These are phyloP conservation scores for Crithidia thermophila DNA, from an alignment of 208 protist genomes.

Conservation along the genomic window DNA sequence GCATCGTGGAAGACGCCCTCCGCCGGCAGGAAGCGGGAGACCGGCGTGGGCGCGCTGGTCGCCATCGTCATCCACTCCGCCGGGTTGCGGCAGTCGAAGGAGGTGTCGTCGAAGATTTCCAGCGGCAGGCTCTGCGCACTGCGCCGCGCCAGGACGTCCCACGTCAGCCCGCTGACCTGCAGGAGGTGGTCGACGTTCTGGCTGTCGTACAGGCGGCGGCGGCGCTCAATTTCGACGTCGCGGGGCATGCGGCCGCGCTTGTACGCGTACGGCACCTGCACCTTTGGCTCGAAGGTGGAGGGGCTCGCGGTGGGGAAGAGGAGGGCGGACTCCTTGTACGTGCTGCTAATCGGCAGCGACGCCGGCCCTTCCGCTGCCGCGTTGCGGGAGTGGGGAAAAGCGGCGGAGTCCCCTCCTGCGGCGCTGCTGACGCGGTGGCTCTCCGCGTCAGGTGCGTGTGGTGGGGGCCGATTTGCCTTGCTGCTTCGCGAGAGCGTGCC, in stretches of 20 bases:
- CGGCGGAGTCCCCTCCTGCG: not conserved
- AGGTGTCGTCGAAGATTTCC: conserved; percentile 96
- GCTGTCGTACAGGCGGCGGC: conserved; percentile 91
- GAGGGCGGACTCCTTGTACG: conserved; percentile 78
- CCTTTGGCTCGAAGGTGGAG: conserved; percentile 95
- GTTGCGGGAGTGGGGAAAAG: too few species aligned
- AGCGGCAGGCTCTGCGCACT: conserved; percentile 85
- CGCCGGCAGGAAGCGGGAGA: conserved; percentile 79
- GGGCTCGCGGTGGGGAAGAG: conserved; percentile 80
- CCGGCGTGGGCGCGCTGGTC: conserved; percentile 29
- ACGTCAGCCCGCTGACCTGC: conserved; percentile 64
- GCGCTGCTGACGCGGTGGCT: conserved; percentile 14
- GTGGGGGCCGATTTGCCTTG: not conserved
- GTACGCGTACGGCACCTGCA: conserved; percentile 94
- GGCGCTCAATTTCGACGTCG: conserved; percentile 95
- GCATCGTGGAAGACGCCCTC: conserved; percentile 65
- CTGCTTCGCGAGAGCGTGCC: not conserved
- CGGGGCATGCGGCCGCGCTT: conserved; percentile 90
- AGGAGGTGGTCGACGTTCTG: conserved; percentile 84
- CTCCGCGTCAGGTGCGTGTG: not conserved
- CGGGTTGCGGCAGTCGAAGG: conserved; percentile 93
- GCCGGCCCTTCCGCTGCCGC: not conserved
- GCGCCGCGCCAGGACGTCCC: conserved; percentile 62
- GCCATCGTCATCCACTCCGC: conserved; percentile 93
- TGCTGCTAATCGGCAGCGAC: conserved; percentile 60